Evolutionary conservation across 495 filamentous ascomycete species (phyloP).

Genomic region (Tuber borchii): DNA sequence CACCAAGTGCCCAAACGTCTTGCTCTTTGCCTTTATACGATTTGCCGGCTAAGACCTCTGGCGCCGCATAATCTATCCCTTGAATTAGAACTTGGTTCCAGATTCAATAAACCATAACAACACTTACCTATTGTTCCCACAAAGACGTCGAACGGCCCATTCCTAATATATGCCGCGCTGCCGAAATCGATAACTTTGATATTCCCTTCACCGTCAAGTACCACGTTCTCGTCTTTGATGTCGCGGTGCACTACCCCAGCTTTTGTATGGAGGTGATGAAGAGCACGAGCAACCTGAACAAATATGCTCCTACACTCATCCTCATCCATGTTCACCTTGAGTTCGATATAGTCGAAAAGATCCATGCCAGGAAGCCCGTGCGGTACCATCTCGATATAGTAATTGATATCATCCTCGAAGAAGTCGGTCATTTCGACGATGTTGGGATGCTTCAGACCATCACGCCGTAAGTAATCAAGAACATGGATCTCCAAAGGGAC

Average conservation of each 20-base stretch:
- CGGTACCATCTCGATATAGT: constrained; percentile 98
- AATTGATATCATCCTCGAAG: constrained; percentile 96
- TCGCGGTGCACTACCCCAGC: constrained; percentile 92
- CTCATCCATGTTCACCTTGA: constrained; percentile 94
- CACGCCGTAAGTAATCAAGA: constrained; percentile 81
- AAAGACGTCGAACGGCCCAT: constrained; percentile 97
- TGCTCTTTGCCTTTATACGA: constrained; percentile 95
- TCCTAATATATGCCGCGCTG: constrained; percentile 96
- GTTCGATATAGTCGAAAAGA: constrained; percentile 96
- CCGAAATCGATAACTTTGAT: constrained; percentile 98
- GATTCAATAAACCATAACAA: background rate
- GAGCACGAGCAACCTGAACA: constrained; percentile 77
- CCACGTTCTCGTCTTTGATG: constrained; percentile 98
- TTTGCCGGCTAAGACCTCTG: constrained; percentile 88
- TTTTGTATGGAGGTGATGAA: constrained; percentile 86
- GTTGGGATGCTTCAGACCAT: constrained; percentile 83
- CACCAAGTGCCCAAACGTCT: constrained; percentile 97
- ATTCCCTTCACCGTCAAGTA: constrained; percentile 87
- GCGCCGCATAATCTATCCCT: constrained; percentile 82
- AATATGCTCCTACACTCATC: constrained; percentile 90
- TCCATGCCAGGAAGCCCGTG: constrained; percentile 98
- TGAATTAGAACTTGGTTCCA: constrained; percentile 1
- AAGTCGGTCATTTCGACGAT: constrained; percentile 99
- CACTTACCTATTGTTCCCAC: constrained; percentile 92
- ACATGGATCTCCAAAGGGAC: constrained; percentile 97